A percentile compares a stretch with the other conserved stretches of the same genome.
Evolutionary conservation across 176 grass and related monocot genomes (phyloP).

Genomic region (Juncus inflexus): DNA sequence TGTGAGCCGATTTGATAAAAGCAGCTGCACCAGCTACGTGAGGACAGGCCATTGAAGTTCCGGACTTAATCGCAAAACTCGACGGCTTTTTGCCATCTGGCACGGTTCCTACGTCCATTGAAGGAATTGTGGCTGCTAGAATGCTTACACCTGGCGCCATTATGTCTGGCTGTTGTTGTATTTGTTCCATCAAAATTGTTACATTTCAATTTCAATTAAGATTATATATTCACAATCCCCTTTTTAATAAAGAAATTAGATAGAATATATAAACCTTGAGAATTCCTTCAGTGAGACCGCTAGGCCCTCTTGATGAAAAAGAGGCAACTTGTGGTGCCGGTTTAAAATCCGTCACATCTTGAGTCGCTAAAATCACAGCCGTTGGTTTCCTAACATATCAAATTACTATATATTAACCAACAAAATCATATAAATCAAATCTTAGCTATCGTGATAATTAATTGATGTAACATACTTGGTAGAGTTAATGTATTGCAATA

Average conservation of each 20-base stretch:
- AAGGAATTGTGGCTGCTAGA: constrained; percentile 62
- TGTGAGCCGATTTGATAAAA: constrained; percentile 78
- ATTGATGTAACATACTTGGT: constrained; percentile 47
- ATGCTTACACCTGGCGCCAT: constrained; percentile 96
- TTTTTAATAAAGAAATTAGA: neutral
- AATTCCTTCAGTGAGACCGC: constrained; percentile 69
- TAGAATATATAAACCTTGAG: constrained; percentile 47
- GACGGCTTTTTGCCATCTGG: constrained; percentile 72
- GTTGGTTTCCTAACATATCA: constrained; percentile 49
- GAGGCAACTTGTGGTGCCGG: constrained; percentile 79
- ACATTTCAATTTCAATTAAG: neutral
- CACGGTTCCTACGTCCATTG: constrained; percentile 40
- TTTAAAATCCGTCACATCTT: constrained; percentile 54
- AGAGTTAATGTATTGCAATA: constrained; percentile 81
- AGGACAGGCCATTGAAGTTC: constrained; percentile 96
- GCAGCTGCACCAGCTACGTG: constrained; percentile 80
- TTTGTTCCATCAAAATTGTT: neutral
- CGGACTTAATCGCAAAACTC: constrained; percentile 68
- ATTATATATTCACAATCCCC: neutral
- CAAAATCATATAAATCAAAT: too few relatives aligned
- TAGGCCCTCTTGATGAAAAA: constrained; percentile 77
- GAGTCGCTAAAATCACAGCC: constrained; percentile 57
- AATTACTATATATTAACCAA: neutral
- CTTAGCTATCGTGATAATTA: neutral
- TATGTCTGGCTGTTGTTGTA: constrained; percentile 60